Base-by-base conservation (phyloP, 768 basidiomycete genomes). In the Clitopilus passeckerianus region DNA sequence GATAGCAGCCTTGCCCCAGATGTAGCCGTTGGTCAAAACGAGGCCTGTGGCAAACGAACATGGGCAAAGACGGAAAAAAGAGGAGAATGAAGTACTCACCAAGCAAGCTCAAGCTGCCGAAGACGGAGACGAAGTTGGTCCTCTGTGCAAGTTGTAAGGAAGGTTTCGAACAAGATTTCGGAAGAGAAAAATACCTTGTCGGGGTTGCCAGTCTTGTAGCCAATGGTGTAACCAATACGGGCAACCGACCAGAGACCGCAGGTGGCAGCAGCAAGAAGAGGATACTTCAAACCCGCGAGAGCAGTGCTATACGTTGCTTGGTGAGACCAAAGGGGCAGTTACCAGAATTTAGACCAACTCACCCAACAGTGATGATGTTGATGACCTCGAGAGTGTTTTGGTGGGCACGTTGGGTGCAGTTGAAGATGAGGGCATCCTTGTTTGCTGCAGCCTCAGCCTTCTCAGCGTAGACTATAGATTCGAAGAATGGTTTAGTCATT, bases 311-410 rank as follows among this genome's bases (percentile, higher is more conserved):
- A 44, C 54, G 10, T 41, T n/a, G n/a, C 43, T 14, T 23, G n/a
- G 35, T 34, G 34, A 18, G 24, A 57, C 9, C 34, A 24, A 37
- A 14, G 27, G 4, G 27, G 27, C 27, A 57, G 5, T 23, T 18
- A n/a, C 18, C 5, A 2, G 16, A n/a, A 50, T 7, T 37, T n/a
- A 22, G 18, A 7, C 27, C 3, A 41, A 65, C 80, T 66, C 59
- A 84, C 83, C 74, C 71, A 8, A 75, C 54, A 30, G 71, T 70
- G 14, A 83, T 54, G 34, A 77, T 59, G 12, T 84, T 83, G 5
- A 77, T 65, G 60, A 65, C 68, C 61, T 84, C 83, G 20, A 84
- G 72, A 0, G 83, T 83, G 56, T 85, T 86, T 77, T 86, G 86
- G 69, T 89, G 87, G 12, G 86, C 84, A 59, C 58, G 58, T 23